Base-by-base conservation (phyloP, 352 stramenopile genomes). In the Globisporangium emineosum region DNA sequence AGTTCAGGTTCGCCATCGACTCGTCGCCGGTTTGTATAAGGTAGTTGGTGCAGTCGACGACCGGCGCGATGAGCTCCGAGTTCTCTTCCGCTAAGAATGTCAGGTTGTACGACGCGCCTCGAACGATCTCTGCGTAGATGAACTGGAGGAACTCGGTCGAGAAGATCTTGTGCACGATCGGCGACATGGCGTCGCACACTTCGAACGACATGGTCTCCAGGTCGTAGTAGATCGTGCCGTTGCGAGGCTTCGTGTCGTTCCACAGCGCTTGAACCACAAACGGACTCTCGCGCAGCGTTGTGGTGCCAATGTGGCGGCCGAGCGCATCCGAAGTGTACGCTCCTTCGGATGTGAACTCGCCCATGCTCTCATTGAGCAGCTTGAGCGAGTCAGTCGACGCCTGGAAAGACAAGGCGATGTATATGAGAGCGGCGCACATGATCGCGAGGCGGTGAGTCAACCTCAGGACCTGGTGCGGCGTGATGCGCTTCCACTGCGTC, bases 21-120 rank as follows among this genome's bases (percentile, higher is more conserved):
- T 63, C 58, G 55, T 81, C 73, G 21, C 21, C 67, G 0, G 57
- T 57, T 4, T 43, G 0, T 0, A 69, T 21, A 8, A 82, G 66
- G 32, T 65, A 51, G 5, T 65, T 45, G 8, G 73, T 66, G 59
- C 78, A 86, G 56, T 86, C 75, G 5, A 86, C 71, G 3, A 86
- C 64, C 7, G 75, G 78, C 1, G 69, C 29, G 2, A 84, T 68
- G 5, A 84, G 65, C 51, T 86, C 75, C 9, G 25, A 25, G 0
- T n/a, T 33, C 9, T 56, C 57, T 1, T 62, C 57, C 9, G 30
- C 21, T 3, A 64, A 17, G 13, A 60, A 30, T 5, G 63, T 65
- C 32, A 63, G 17, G 43, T 64, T 62, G 56, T 73, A 70, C 17
- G 52, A 43, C 9, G 63, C 59, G 25, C 45, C 49, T 1, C 35